A percentile compares a stretch with the other conserved stretches of the same genome.
Evolutionary conservation across 306 rosid genomes (phyloP).

Genomic region (Fagus crenata): DNA sequence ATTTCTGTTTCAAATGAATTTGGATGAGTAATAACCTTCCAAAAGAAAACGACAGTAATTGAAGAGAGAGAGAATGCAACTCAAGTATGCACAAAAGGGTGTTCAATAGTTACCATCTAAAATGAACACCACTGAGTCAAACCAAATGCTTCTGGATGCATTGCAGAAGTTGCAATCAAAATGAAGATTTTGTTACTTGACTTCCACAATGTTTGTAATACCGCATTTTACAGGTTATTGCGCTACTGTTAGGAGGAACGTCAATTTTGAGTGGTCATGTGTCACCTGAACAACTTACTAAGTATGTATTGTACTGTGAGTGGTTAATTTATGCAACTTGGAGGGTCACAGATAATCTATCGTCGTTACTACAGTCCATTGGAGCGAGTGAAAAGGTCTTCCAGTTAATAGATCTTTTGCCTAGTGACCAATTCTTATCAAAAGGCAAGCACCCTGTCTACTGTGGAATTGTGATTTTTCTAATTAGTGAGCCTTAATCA

Average conservation of each 20-base stretch:
- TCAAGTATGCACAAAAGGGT: background rate
- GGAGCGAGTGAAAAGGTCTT: slow-evolving; percentile 75
- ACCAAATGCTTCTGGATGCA: background rate
- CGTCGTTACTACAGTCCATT: slow-evolving; percentile 75
- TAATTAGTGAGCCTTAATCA: background rate
- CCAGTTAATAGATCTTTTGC: slow-evolving; percentile 57
- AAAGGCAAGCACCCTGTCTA: slow-evolving; percentile 50
- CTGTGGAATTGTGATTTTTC: background rate
- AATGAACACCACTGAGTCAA: background rate
- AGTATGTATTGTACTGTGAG: slow-evolving; percentile 81
- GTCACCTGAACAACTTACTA: slow-evolving; percentile 74
- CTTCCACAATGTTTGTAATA: slow-evolving; percentile 12
- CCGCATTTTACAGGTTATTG: slow-evolving; percentile 56
- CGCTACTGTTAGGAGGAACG: slow-evolving; percentile 63
- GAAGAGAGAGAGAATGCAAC: background rate
- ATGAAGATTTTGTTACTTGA: background rate
- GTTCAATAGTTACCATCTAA: background rate
- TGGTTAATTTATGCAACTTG: slow-evolving; percentile 90
- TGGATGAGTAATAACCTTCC: background rate
- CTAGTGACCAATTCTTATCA: slow-evolving; percentile 55
- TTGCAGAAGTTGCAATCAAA: background rate
- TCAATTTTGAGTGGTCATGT: slow-evolving; percentile 48
- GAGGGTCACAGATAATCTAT: slow-evolving; percentile 69
- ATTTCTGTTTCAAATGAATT: background rate
- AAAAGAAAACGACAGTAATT: background rate